Base-by-base conservation (phyloP, 2,329 filamentous ascomycete genomes). In the Sclerotinia nivalis region DNA sequence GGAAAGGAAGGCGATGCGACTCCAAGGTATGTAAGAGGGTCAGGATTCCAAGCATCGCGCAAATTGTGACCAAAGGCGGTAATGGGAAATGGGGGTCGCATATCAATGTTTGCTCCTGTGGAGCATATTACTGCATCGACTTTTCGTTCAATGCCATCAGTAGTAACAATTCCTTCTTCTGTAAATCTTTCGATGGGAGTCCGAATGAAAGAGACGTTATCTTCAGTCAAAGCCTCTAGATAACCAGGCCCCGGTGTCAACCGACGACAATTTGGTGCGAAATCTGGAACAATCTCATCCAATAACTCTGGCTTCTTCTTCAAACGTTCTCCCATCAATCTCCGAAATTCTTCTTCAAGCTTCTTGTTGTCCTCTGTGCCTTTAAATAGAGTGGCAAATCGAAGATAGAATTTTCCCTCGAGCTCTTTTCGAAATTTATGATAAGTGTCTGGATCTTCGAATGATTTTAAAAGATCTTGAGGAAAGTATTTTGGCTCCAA, bases 61-160 rank as follows among this genome's bases (percentile, higher is more conserved):
- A 92, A 80, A 69, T 89, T 83, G 12, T 83, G 78, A 2, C 85
- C 87, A 61, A 83, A 79, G 1, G 86, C 85, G 34, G 82, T 80
- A 72, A 92, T 86, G 0, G 87, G 81, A 72, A 92, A 92, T 0
- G 84, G 84, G 0, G 88, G 88, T 0, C 85, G 80, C 78, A 86
- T 82, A 72, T 87, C 84, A 15, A 84, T 82, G 73, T 90, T 89
- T 12, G 88, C 88, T 1, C 90, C 90, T 0, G 90, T 93, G 1
- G 89, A 87, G 74, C 89, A 92, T 73, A 92, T 87, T 7, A 91
- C 81, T 20, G 87, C 86, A 71, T 91, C 89, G 0, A 90, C 87
- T 22, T 86, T 82, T 4, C 87, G 80, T 43, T 85, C 81, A 0
- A 76, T 76, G 2, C 88, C 88, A 72, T 91, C 88, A 0, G 77